Evolutionary conservation across 2,329 filamentous ascomycete species (phyloP), one percentile per base, ranked within the genome.

Genomic region (Chlorencoelia australis): DNA sequence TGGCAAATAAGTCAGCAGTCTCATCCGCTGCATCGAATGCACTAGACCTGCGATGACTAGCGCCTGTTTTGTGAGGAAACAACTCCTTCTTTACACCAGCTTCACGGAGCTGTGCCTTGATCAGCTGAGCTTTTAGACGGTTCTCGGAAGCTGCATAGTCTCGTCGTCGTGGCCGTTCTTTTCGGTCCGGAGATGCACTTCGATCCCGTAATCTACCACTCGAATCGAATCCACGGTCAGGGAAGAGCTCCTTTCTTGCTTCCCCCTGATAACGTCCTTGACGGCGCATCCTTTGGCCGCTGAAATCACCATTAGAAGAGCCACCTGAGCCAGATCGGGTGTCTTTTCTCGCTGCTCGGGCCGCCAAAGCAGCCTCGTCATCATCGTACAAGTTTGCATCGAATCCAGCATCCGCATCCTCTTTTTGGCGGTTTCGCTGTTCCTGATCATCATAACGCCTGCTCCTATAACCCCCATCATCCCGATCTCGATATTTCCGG

Each of bases 331-430:
- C 45, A 13, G 37, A 36, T 28, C 38, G 58, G 14, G 62, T 59
- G 45, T 52, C 49, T 35, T 51, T 47, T 37, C 55, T 51, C 7
- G 38, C 31, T 41, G 47, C 27, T 45, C 49, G 60, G 11, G 60
- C 50, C 13, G 54, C 53, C 20, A 51, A 41, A 5, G 54, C 52
- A 20, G 52, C 46, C 25, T 61, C 61, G 41, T 73, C 72, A 51
- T 94, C 86, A 46, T 91, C 86, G 59, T 93, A 94, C 66, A 94
- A 81, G 51, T 74, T 82, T 22, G 78, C 82, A 50, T 82, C 76
- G 49, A 86, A 89, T 0, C 64, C 60, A 41, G 67, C 64, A 22
- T 71, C 63, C 22, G 69, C 65, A 4, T 73, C 68, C 33, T 71
- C 69, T 24, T 63, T 56, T 32, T 49, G 35, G 11, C 57, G 53